Evolutionary conservation across 2,329 filamentous ascomycete species (phyloP).

Genomic region (Didymella lethalis): DNA sequence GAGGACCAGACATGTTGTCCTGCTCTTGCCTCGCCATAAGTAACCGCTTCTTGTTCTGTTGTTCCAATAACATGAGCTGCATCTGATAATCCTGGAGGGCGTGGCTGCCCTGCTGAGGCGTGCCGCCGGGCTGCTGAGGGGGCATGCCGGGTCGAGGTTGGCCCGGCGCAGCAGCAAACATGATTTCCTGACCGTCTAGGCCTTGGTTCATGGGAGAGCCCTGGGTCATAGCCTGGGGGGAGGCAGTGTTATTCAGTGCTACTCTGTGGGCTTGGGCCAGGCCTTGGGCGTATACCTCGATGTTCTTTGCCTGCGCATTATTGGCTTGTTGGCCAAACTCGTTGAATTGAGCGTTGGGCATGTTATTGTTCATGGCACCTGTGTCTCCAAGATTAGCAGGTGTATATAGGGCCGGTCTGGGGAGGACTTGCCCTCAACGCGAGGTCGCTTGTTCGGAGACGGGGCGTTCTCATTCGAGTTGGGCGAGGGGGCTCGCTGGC

Average conservation of each 20-base stretch:
- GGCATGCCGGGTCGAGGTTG: constrained; percentile 59
- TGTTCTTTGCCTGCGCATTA: constrained; percentile 78
- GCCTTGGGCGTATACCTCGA: constrained; percentile 86
- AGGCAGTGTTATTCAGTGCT: constrained; percentile 81
- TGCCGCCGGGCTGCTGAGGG: constrained; percentile 62
- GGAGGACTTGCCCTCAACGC: constrained; percentile 70
- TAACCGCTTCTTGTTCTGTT: constrained; percentile 85
- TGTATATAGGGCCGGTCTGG: constrained; percentile 59
- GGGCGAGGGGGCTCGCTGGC: constrained; percentile 79
- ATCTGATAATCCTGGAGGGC: constrained; percentile 88
- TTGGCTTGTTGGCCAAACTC: constrained; percentile 62
- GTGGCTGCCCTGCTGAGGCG: constrained; percentile 71
- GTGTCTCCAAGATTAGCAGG: constrained; percentile 65
- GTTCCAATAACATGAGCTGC: constrained; percentile 86
- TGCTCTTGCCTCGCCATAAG: constrained; percentile 85
- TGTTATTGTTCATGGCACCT: constrained; percentile 77
- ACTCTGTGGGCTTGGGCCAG: constrained; percentile 83
- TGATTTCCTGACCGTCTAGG: constrained; percentile 45
- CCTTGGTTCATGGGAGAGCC: constrained; percentile 82
- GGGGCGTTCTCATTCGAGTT: constrained; percentile 85
- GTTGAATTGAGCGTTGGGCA: constrained; percentile 80
- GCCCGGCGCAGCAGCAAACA: constrained; percentile 46
- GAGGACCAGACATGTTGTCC: constrained; percentile 67
- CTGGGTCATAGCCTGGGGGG: constrained; percentile 80
- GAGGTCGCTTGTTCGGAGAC: constrained; percentile 88